Evolutionary conservation across 805 yeast genomes (phyloP), one percentile per base, ranked within the genome.

Genomic region (Lachancea waltii): DNA sequence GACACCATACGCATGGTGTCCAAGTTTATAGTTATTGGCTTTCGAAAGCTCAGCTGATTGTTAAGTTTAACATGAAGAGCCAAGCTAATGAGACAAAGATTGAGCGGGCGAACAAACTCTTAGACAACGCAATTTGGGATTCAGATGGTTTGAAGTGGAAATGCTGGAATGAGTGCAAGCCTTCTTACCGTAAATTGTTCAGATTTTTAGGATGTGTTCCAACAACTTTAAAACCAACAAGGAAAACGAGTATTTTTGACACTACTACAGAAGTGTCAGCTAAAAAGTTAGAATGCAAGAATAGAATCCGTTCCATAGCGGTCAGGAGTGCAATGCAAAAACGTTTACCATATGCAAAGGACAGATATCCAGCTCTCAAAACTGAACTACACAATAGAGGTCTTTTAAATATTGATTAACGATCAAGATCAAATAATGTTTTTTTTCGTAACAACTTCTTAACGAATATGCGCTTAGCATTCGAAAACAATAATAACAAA

Each of bases 261-360:
- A 38, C 42, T 6, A 22, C 37, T 4, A 5, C 3, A 5, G 33
- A 9, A 25, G n/a, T 29, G 5, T 33, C 30, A 11, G 22, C 22
- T 13, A 28, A 23, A 14, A 29, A 41, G 30, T 11, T 28, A 7
- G 5, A 13, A n/a, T 15, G 31, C 8, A 14, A 36, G 17, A 31
- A 25, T 13, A 28, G 38, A 34, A 30, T 30, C 15, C 14, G 28
- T 14, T 23, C 10, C 14, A 33, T 18, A 24, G 58, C 63, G 1
- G 16, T 56, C 5, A 48, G 48, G 24, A 50, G 43, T 38, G 56
- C 52, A 42, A 54, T 62, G 57, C 43, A 47, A 10, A 48, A 57
- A 20, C 51, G 63, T 35, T 37, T 57, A 2, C 54, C 58, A 1
- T 63, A 63, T 41, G 60, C 57, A 1, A 43, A 53, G 10, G 59